These are phyloP conservation scores for Allantophomopsis lycopodina DNA, from an alignment of 2,329 filamentous ascomycete species.

Conservation along the genomic window DNA sequence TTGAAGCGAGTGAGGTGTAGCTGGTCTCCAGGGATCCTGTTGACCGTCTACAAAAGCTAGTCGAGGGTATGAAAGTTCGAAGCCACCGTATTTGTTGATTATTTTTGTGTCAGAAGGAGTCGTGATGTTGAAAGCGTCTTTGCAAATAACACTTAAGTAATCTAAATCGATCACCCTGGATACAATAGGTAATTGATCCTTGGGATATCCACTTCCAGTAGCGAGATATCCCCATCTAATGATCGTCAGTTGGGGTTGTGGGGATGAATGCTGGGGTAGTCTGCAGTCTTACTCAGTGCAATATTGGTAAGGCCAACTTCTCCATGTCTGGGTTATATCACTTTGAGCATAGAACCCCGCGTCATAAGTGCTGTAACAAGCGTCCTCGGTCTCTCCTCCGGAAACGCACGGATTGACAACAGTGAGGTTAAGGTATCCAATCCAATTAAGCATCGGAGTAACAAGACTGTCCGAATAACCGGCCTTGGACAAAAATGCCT, in stretches of 20 bases:
- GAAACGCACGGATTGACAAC: conserved; percentile 23
- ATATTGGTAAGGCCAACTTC: conserved; percentile 37
- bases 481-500: conserved; percentile 28
- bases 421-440: conserved; percentile 36
- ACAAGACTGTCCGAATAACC: conserved; percentile 29
- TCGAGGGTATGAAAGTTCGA: conserved; percentile 54
- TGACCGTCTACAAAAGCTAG: conserved; percentile 69
- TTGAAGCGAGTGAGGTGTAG: conserved; percentile 51
- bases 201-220: conserved; percentile 57
- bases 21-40: conserved; percentile 67
- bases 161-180: conserved; percentile 56
- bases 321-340: conserved; percentile 27
- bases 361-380: conserved; percentile 36
- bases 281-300: conserved; percentile 19
- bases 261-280: too few species aligned
- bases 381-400: conserved; percentile 24
- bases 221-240: conserved; percentile 60
- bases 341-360: conserved; percentile 28
- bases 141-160: conserved; percentile 49
- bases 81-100: conserved; percentile 68
- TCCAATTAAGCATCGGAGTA: conserved; percentile 40
- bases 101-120: conserved; percentile 43
- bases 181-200: conserved; percentile 50
- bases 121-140: conserved; percentile 55
- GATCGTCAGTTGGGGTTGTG: too few species aligned